Evolutionary conservation across 1,139 yeast species (phyloP).

Genomic region (Taphrina sp.): DNA sequence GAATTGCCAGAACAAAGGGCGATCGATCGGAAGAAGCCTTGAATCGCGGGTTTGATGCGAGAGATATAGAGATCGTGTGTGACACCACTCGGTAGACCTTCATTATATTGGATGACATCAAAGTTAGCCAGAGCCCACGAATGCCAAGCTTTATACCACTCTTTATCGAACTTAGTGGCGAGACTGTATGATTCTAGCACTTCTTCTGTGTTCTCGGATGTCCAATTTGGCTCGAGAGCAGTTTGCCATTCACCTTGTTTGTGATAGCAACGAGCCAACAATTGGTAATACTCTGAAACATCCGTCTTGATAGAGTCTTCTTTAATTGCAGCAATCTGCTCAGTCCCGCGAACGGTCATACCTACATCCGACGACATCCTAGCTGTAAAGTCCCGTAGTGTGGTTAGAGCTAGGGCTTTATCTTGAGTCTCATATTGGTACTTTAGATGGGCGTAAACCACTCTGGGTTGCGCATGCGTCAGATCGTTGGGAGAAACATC

Average conservation of each 20-base stretch:
- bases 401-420: constrained; percentile 78
- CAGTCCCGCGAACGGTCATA: constrained; percentile 51
- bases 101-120: constrained; percentile 74
- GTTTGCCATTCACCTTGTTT: constrained; percentile 99
- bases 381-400: constrained; percentile 83
- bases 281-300: constrained; percentile 73
- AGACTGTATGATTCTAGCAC: constrained; percentile 86
- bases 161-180: constrained; percentile 89
- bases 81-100: constrained; percentile 40
- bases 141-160: constrained; percentile 99
- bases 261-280: constrained; percentile 88
- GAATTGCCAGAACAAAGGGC: constrained; percentile 83
- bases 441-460: constrained; percentile 92
- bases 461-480: constrained; percentile 58
- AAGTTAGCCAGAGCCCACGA: constrained; percentile 98
- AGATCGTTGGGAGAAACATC: constrained; percentile 42
- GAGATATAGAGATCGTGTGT: constrained; percentile 40
- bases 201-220: constrained; percentile 58
- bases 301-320: constrained; percentile 31
- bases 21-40: constrained; percentile 91
- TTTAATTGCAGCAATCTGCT: constrained; percentile 20
- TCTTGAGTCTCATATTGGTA: constrained; percentile 97
- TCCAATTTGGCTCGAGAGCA: constrained; percentile 73
- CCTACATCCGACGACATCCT: constrained; percentile 87
- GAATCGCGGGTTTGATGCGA: constrained; percentile 38